Percentiles rank a stretch among this genome's conserved stretches.
Evolutionary conservation across 129 eudicot species (phyloP).

Genomic region (Calendula officinalis): DNA sequence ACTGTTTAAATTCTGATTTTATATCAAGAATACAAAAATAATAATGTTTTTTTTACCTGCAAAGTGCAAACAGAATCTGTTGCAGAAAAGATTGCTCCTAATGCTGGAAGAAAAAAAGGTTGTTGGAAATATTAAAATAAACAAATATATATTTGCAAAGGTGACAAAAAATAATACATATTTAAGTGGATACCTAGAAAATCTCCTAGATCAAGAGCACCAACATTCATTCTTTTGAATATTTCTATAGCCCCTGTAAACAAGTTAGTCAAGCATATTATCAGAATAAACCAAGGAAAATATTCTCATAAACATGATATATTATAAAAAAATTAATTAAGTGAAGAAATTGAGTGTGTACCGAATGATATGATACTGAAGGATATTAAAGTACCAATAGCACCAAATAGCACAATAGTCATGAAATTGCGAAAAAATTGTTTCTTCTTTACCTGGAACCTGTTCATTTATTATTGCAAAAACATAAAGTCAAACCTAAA

Average conservation of each 20-base stretch:
- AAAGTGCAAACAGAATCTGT: slow-evolving; percentile 82
- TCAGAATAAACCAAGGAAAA: neutral
- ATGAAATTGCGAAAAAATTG: slow-evolving; percentile 88
- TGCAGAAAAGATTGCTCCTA: slow-evolving; percentile 68
- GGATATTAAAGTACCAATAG: slow-evolving; percentile 78
- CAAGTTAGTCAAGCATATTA: slow-evolving; percentile 13
- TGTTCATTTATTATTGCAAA: slow-evolving; percentile 34
- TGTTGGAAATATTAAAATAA: slow-evolving; percentile 16
- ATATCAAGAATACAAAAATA: neutral
- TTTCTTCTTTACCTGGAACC: slow-evolving; percentile 92
- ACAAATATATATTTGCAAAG: neutral
- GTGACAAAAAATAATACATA: neutral
- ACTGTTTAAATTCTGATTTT: neutral
- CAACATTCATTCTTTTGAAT: slow-evolving; percentile 62
- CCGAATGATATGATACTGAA: slow-evolving; percentile 83
- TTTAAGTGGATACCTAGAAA: slow-evolving; percentile 53
- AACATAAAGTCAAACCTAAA: neutral
- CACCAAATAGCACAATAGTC: slow-evolving; percentile 87
- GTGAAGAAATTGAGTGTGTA: slow-evolving; percentile 36
- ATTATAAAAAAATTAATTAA: slow-evolving; percentile 1
- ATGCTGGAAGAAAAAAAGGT: slow-evolving; percentile 32
- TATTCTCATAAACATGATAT: slow-evolving; percentile 4
- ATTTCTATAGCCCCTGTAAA: slow-evolving; percentile 60
- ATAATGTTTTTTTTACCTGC: slow-evolving; percentile 38
- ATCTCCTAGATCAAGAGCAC: slow-evolving; percentile 66